Base-by-base conservation (phyloP, 164 flowering plant genomes). In the Platanus orientalis region DNA sequence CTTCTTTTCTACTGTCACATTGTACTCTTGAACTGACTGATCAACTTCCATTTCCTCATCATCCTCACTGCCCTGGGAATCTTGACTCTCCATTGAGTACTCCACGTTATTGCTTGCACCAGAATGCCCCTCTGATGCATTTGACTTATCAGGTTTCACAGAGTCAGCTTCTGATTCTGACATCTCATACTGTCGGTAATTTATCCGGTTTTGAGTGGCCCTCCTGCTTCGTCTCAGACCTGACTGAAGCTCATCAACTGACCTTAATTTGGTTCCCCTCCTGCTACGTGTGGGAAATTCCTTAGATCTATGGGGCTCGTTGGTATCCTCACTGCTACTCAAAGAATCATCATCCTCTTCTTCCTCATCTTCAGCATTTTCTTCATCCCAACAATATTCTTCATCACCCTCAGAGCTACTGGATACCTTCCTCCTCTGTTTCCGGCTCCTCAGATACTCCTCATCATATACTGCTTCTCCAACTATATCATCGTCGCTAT, bases 381-480 rank as follows among this genome's bases (percentile, higher is more conserved):
- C 98, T 49, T 82, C 96, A 48, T 87, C 92, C 84, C 83, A 79
- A 40, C 54, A 76, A 61, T 92, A 92, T 73, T 90, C 98, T 63
- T 95, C 99, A 70, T 92, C 97, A 56, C 92, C 99, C 73, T 92
- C 97, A 19, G 97, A 90, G 74, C 99, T 84, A 61, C 97, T 94
- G 17, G 92, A 82, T 3, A 69, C 60, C 73, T 72, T 78, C 49
- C 14, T 44, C 71, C 78, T 80, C 60, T 79, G 79, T 72, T 95
- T 90, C 23, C 91, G 82, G 58, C 72, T 77, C 71, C 73, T 84
- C 60, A 92, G 66, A 65, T 95, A 95, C 68, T 88, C 99, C 34
- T 95, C 99, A 71, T 95, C 95, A 73, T 95, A 95, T 21, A 95
- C 81, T 63, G 86, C 99, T 73, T 95, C 99, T 47, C 99, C 99